Evolutionary conservation across 257 asterid genomes (phyloP), one percentile per base, ranked within the genome.

Genomic region (Solanum medicagineum): DNA sequence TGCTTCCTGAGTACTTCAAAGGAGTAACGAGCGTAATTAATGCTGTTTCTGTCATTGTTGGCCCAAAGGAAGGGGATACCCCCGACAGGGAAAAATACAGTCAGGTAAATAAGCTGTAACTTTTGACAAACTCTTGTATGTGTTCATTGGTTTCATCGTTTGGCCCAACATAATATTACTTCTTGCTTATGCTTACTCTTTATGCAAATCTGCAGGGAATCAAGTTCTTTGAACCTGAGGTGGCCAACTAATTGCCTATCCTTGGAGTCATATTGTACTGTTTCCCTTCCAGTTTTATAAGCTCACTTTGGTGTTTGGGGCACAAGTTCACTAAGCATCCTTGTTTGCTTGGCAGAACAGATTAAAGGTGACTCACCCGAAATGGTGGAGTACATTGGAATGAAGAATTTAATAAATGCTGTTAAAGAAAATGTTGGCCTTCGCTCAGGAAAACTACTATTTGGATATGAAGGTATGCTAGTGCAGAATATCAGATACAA

Each of bases 61-160:
- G 99, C 71, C 99, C 99, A 85, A 96, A 95, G 92, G 99, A 96
- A 91, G 99, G 99, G 79, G 99, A 96, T 91, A 96, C 99, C 83
- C 97, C 98, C 51, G 98, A 96, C 81, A 92, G 98, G 91, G 98
- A 93, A 83, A 96, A 96, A 88, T 96, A 96, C 88, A 95, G 95
- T 90, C 99, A 96, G 97, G 98, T 94, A 89, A 16, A 36, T 77
- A 77, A 77, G 26, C 45, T 77, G 47, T 51, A 77, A 26, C 47
- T 51, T 51, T 77, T 51, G 26, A 26, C 22, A 51, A 77, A 16
- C 47, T 29, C 45, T 1, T 26, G 55, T 55, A 22, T 47, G 15
- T 14, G 19, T 62, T 22, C 17, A 29, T 71, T 79, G 20, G 83
- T 77, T 53, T 77, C 83, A 9, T 77, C 82, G 26, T 53, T 26